Percentiles rank a stretch among this genome's conserved stretches.
Evolutionary conservation across 257 asterid species (phyloP).

Genomic region (Penstemon newberryi): DNA sequence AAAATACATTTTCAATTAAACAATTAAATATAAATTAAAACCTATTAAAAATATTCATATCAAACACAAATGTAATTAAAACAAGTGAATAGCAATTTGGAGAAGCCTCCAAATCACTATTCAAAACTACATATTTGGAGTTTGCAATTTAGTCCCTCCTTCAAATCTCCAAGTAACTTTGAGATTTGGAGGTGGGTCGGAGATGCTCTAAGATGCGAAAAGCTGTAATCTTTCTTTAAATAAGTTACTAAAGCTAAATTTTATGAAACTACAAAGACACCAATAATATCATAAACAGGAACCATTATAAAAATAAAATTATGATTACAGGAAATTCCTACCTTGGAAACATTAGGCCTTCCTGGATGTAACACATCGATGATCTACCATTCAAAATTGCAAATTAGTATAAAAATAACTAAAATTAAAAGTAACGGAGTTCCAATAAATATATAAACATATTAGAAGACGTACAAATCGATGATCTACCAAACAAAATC

Average conservation of each 20-base stretch:
- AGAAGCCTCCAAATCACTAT: too few species aligned
- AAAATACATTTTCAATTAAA: too few species aligned
- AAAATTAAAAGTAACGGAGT: background rate
- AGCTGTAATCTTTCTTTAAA: background rate
- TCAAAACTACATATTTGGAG: too few species aligned
- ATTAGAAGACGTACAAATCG: slow-evolving; percentile 49
- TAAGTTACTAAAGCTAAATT: background rate
- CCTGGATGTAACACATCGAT: slow-evolving; percentile 94
- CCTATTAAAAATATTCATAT: too few species aligned
- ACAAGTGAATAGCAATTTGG: too few species aligned
- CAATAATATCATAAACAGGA: background rate
- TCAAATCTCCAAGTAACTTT: too few species aligned
- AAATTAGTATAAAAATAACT: background rate
- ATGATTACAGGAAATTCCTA: slow-evolving; percentile 8
- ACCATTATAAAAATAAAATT: too few species aligned
- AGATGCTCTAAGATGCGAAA: background rate
- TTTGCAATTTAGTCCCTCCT: too few species aligned
- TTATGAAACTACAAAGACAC: background rate
- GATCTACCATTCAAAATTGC: slow-evolving; percentile 37
- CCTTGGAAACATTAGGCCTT: slow-evolving; percentile 90
- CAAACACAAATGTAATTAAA: too few species aligned
- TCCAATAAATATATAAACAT: background rate
- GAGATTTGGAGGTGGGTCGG: too few species aligned
- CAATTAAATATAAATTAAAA: too few species aligned
- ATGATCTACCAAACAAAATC: slow-evolving; percentile 45